Conservation (phyloP, 1,284 basidiomycete species). For the Fomitopsis betulina region DNA sequence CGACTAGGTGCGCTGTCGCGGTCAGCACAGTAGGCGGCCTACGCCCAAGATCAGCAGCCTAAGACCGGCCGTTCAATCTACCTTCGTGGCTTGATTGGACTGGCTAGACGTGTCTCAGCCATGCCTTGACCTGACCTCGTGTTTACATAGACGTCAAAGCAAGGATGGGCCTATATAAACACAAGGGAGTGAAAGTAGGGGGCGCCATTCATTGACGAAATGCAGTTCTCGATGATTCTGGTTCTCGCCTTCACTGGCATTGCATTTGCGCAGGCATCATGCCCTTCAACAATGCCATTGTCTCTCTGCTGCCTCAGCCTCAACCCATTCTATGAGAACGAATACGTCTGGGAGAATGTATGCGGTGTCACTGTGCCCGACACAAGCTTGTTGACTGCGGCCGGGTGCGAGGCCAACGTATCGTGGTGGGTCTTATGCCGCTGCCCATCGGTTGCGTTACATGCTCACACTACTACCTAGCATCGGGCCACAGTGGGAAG, state of each 20-base stretch:
- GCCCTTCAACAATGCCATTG: background rate
- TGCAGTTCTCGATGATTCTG: background rate
- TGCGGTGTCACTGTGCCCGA: slow-evolving; percentile 3
- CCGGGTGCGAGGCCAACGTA: background rate
- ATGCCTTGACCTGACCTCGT: too few relatives aligned
- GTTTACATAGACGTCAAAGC: too few relatives aligned
- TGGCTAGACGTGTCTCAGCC: too few relatives aligned
- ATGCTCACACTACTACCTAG: background rate
- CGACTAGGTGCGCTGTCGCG: too few relatives aligned
- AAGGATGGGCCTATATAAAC: too few relatives aligned
- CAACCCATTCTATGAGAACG: background rate
- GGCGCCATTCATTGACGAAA: background rate
- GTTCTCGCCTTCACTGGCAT: background rate
- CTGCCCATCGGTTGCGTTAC: background rate
- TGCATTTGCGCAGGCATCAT: background rate
- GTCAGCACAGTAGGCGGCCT: too few relatives aligned
- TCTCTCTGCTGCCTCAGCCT: background rate
- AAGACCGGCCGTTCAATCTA: too few relatives aligned
- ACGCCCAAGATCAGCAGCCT: too few relatives aligned
- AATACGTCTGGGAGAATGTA: background rate
- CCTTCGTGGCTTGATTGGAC: too few relatives aligned
- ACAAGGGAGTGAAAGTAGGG: too few relatives aligned
- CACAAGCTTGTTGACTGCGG: background rate
- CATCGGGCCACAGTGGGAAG: background rate
- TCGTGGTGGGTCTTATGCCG: background rate